phyloP scores from a whole-genome alignment of 192 early-diverging fungal genomes.

The Rhizophagus sp. region DNA sequence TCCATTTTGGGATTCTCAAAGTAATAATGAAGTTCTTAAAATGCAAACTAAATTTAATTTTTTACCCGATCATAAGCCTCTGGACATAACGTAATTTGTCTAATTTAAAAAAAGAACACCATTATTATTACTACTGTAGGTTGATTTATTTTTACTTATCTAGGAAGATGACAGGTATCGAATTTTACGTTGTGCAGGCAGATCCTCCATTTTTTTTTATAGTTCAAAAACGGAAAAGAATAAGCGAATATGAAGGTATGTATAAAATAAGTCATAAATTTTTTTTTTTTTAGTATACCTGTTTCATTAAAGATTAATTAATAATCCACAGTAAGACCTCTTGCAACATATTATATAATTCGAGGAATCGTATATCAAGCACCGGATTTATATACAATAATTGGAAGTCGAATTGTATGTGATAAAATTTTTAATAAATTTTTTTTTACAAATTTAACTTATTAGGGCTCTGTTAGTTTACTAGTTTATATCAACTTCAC shows the following conservation, averaged over 20 bases:
- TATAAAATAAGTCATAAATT: background rate
- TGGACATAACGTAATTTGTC: conserved; percentile 15
- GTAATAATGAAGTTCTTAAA: conserved; percentile 72
- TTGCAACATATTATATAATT: conserved; percentile 67
- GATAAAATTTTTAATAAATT: background rate
- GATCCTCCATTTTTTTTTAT: conserved; percentile 65
- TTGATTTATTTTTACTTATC: background rate
- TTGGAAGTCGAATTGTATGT: conserved; percentile 64
- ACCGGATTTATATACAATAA: conserved; percentile 64
- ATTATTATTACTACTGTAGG: background rate
- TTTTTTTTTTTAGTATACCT: too few relatives aligned
- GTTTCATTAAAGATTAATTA: background rate
- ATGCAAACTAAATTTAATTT: conserved; percentile 81
- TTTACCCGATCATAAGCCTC: conserved; percentile 33
- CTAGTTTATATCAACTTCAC: conserved; percentile 52
- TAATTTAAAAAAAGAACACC: background rate
- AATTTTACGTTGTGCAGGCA: conserved; percentile 70
- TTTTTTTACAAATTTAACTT: background rate
- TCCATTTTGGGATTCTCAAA: conserved; percentile 77
- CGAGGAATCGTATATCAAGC: conserved; percentile 73
- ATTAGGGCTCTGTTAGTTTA: conserved; percentile 35
- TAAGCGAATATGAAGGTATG: conserved; percentile 56
- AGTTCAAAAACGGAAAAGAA: conserved; percentile 65
- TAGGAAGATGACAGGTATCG: conserved; percentile 70
- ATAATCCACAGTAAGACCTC: conserved; percentile 44